A percentile compares a stretch with the other conserved stretches of the same genome.
Conservation (phyloP, 805 yeast genomes). For the Torulaspora franciscae region DNA sequence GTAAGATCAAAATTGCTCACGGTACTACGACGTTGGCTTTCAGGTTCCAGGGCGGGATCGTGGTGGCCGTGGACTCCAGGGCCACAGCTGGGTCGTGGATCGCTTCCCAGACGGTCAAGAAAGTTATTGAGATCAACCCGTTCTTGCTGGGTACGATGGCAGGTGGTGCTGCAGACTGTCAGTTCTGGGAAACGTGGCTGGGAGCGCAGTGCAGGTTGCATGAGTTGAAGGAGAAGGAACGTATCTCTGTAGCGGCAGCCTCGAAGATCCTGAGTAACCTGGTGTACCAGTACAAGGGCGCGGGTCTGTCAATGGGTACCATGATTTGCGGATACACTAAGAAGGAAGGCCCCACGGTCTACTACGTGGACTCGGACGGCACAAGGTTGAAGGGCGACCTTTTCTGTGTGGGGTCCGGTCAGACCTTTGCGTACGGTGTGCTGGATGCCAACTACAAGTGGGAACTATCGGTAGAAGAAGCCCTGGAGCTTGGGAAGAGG, state of each 20-base stretch:
- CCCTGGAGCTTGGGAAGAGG: conserved; percentile 89
- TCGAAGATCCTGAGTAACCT: conserved; percentile 87
- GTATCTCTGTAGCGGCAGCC: conserved; percentile 95
- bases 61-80: conserved; percentile 96
- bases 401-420: conserved; percentile 98
- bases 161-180: conserved; percentile 99
- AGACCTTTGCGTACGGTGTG: conserved; percentile 98
- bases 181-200: conserved; percentile 98
- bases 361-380: conserved; percentile 96
- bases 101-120: conserved; percentile 95
- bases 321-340: conserved; percentile 97
- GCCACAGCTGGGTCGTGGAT: conserved; percentile 98
- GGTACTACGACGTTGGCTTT: conserved; percentile 99
- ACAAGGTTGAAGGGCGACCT: conserved; percentile 90
- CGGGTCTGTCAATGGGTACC: conserved; percentile 99
- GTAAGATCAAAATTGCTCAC: conserved; percentile 93
- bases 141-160: conserved; percentile 96
- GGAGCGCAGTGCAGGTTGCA: conserved; percentile 95
- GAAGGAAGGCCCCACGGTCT: conserved; percentile 92
- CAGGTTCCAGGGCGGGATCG: conserved; percentile 90
- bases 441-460: conserved; percentile 86
- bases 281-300: conserved; percentile 91
- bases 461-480: conserved; percentile 91
- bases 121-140: conserved; percentile 95
- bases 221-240: conserved; percentile 89